Evolutionary conservation across 1,139 yeast species (phyloP).

Genomic region (Hanseniaspora uvarum): DNA sequence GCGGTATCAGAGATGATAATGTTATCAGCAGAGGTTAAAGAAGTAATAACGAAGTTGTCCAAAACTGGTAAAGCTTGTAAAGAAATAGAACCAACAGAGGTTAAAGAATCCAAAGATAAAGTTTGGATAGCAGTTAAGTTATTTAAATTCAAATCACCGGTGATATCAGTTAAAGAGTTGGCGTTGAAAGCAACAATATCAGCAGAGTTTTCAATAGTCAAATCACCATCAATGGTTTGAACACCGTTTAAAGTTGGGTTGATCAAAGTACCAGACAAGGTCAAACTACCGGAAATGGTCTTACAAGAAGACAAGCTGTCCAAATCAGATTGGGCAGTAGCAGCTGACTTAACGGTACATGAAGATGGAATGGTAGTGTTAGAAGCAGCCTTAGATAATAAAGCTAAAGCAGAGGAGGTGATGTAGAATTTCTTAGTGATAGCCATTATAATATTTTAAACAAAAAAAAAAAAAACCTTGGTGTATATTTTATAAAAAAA

Average conservation of each 20-base stretch:
- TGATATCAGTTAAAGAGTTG: slow-evolving; percentile 62
- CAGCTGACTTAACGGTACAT: slow-evolving; percentile 40
- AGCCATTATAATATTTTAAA: slow-evolving; percentile 5
- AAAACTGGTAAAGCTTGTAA: slow-evolving; percentile 82
- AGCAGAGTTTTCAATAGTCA: slow-evolving; percentile 57
- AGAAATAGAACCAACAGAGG: slow-evolving; percentile 68
- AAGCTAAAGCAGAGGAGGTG: slow-evolving; percentile 17
- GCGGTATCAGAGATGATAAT: slow-evolving; percentile 80
- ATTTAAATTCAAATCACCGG: slow-evolving; percentile 55
- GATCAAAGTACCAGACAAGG: slow-evolving; percentile 53
- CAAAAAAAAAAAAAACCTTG: not conserved
- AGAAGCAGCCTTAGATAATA: slow-evolving; percentile 18
- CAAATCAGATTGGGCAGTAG: slow-evolving; percentile 67
- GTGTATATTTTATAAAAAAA: not conserved
- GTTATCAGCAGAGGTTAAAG: slow-evolving; percentile 62
- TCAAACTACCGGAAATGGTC: slow-evolving; percentile 69
- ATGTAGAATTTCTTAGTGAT: slow-evolving; percentile 16
- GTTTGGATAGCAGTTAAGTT: slow-evolving; percentile 57
- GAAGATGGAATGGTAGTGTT: slow-evolving; percentile 32
- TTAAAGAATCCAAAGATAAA: slow-evolving; percentile 67
- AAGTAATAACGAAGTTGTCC: slow-evolving; percentile 49
- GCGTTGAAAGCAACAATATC: slow-evolving; percentile 57
- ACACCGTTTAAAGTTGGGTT: slow-evolving; percentile 50
- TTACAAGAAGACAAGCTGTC: slow-evolving; percentile 64
- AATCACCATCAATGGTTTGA: slow-evolving; percentile 65